phyloP scores from a whole-genome alignment of 2,329 filamentous ascomycete species.

The Neoarthrinium moseri region DNA sequence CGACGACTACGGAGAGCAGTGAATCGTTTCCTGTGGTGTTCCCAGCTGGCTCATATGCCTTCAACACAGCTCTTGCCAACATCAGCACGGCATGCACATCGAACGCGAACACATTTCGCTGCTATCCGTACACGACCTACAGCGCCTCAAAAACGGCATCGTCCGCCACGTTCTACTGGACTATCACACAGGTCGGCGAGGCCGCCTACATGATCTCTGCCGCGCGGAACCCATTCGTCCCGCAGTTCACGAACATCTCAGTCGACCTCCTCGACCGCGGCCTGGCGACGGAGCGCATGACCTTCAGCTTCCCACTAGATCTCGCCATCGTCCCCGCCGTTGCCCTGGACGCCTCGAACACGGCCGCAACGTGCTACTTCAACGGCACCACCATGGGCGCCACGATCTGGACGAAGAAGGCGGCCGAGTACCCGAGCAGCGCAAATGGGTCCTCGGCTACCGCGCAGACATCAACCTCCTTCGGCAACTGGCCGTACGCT shows the following conservation, averaged over 20 bases:
- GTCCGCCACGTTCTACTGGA: constrained; percentile 60
- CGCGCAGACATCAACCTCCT: constrained; percentile 31
- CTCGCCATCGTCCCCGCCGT: constrained; percentile 51
- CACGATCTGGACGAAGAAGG: constrained; percentile 56
- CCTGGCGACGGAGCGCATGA: constrained; percentile 51
- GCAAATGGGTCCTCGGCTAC: constrained; percentile 10
- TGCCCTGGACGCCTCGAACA: constrained; percentile 39
- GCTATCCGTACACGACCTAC: constrained; percentile 57
- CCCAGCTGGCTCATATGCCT: constrained; percentile 61
- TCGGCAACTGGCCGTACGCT: constrained; percentile 55
- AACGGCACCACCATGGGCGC: constrained; percentile 54
- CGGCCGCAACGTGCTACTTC: constrained; percentile 56
- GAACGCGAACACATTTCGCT: constrained; percentile 58
- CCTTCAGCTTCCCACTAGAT: constrained; percentile 52
- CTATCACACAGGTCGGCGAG: constrained; percentile 43
- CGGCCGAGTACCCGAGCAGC: constrained; percentile 27
- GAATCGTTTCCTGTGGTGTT: constrained; percentile 34
- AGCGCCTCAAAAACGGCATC: constrained; percentile 34
- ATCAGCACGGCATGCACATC: constrained; percentile 56
- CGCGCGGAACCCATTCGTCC: constrained; percentile 52
- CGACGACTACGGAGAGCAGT: neutral
- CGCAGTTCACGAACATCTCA: constrained; percentile 43
- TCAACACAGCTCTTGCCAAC: constrained; percentile 57
- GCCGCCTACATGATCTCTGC: constrained; percentile 51
- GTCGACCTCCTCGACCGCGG: constrained; percentile 24